Percentiles rank a stretch among this genome's conserved stretches.
Evolutionary conservation across 2,329 filamentous ascomycete species (phyloP).

Genomic region (Aureobasidium melanogenum): DNA sequence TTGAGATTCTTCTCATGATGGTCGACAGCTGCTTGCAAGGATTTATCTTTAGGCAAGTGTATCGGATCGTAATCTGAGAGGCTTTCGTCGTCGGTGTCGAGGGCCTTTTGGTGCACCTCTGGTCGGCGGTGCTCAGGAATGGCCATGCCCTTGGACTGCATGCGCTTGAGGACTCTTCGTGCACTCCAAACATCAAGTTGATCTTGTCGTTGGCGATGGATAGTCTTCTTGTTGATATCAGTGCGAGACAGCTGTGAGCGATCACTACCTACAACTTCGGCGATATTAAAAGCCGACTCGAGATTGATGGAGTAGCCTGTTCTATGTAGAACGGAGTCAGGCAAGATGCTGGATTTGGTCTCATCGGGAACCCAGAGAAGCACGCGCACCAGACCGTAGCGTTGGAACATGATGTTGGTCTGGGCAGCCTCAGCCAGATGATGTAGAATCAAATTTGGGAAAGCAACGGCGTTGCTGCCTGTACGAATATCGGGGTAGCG

Average conservation of each 20-base stretch:
- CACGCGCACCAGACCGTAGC: conserved; percentile 71
- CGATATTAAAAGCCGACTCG: conserved; percentile 52
- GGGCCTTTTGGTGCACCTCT: not conserved
- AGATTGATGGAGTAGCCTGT: conserved; percentile 49
- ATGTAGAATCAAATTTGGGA: conserved; percentile 41
- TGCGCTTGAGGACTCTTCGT: conserved; percentile 1
- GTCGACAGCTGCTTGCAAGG: not conserved
- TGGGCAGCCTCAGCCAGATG: conserved; percentile 53
- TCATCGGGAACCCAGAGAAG: conserved; percentile 61
- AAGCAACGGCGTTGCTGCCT: not conserved
- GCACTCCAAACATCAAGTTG: conserved; percentile 1
- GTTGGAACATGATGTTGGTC: conserved; percentile 46
- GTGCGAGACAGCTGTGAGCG: not conserved
- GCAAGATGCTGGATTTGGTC: conserved; percentile 52
- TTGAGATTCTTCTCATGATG: not conserved
- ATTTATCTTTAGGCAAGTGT: not conserved
- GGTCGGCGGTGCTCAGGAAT: conserved; percentile 9
- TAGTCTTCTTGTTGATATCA: not conserved
- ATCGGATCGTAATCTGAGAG: conserved; percentile 1
- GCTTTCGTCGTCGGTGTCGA: conserved; percentile 6
- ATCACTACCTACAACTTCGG: conserved; percentile 26
- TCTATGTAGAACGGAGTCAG: conserved; percentile 49
- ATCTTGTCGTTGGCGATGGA: not conserved
- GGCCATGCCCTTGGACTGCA: conserved; percentile 7
- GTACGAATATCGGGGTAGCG: conserved; percentile 3